Evolutionary conservation across 1,139 yeast species (phyloP), one percentile per base, ranked within the genome.

Genomic region (Magnusiomyces suaveolens): DNA sequence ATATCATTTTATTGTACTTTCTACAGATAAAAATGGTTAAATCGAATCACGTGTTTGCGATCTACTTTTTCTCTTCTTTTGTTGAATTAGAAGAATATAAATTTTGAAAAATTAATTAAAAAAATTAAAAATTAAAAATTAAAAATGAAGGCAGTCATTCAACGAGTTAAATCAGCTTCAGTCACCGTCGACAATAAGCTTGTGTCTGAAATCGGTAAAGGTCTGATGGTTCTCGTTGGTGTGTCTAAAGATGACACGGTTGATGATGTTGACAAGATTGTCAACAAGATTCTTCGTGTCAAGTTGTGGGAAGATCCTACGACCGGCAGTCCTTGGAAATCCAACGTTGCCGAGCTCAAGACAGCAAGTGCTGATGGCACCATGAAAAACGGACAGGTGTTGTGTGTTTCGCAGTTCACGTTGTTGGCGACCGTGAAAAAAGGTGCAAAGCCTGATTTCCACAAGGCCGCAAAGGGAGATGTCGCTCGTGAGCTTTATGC

Each of bases 391-490:
- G 39, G 38, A 8, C 54, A 61, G 50, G 57, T 63, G 0, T 55
- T 63, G 2, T 61, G 63, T 60, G 95, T 90, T 0, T 87, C 96
- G 2, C 98, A 90, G 66, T 90, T 90, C 71, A 90, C 98, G 0
- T 74, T 90, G 43, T 81, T 84, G 66, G 97, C 89, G 0, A 84
- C 80, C 36, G 79, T 92, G 24, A 84, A 81, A 63, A 90, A 90
- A 68, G 97, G 97, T 2, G 79, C 95, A 3, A 90, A 89, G 65
- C 97, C 97, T 0, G 97, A 90, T 64, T 89, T 90, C 68, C 97
- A 90, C 66, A 74, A 75, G 57, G 97, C 97, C 0, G 95, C 89
- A 54, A 86, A 84, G 68, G 96, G 78, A 54, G 79, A 75, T n/a
- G 69, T 75, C 0, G 97, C 97, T 0, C 71, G 73, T 33, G 80